Conservation (phyloP, 257 asterid genomes). For the Fraxinus cuspidata region DNA sequence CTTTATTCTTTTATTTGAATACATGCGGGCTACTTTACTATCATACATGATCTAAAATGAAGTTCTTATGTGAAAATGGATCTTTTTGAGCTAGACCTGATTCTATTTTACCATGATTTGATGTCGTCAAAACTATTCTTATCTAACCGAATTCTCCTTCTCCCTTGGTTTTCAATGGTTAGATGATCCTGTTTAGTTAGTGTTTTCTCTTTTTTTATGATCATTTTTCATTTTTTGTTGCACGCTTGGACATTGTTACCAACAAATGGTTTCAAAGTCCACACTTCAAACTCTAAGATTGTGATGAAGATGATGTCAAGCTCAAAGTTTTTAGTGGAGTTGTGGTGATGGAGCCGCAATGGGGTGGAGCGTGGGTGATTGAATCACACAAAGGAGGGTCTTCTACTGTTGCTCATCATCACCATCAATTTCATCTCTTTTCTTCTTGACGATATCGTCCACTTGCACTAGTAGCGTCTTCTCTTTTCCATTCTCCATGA, state of each 20-base stretch:
- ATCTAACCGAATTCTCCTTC: neutral
- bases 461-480: no score
- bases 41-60: neutral
- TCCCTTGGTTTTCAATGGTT: neutral
- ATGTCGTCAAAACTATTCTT: neutral
- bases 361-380: neutral
- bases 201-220: neutral
- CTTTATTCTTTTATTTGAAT: no score
- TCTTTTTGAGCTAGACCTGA: conserved; percentile 3
- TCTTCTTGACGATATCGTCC: no score
- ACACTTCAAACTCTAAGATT: neutral
- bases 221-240: neutral
- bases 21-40: neutral
- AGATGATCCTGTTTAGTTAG: no score
- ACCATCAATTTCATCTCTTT: no score
- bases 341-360: neutral
- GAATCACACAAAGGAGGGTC: neutral
- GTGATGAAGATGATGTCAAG: neutral
- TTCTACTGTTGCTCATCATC: no score
- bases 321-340: neutral
- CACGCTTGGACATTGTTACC: neutral
- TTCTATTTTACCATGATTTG: neutral
- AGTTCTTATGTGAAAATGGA: neutral
- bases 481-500: no score
- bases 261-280: neutral